Base-by-base conservation (phyloP, 2,329 filamentous ascomycete species). In the Aspergillus neotritici region DNA sequence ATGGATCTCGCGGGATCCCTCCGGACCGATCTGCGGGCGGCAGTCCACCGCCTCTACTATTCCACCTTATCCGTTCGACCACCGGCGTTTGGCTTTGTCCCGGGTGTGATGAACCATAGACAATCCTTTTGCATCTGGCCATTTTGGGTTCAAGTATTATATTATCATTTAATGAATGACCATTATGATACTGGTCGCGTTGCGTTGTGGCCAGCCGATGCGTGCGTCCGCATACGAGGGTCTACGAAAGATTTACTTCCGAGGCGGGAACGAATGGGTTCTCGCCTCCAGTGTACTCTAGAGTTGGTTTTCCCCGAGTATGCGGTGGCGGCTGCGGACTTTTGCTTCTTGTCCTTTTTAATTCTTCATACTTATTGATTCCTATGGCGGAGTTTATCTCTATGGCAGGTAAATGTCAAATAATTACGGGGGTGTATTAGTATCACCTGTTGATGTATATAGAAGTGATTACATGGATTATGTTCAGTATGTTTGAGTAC, bases 91-190 rank as follows among this genome's bases (percentile, higher is more conserved):
- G 21, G 21, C 21, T 25, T 25, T 25, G 21, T 25, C 21, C 21
- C 21, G 21, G 21, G 21, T 25, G 21, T 25, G 21, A 25, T 25
- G 21, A 25, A 25, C 21, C 21, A 25, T 25, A 25, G 21, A 25
- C 21, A 25, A 25, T 25, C 7, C 7, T 25, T 25, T 25, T 25
- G 21, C 21, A 25, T 25, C 21, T 25, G 21, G 21, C 21, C 21
- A 25, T 25, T 25, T 25, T 25, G 47, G 40, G 45, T 37, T 37
- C 43, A 47, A 48, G 36, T 52, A 49, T 49, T 38, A 41, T 55
- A 52, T 44, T 40, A 39, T 36, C 55, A 44, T 57, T 57, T 57
- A 57, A 57, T 57, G 45, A 54, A 57, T 54, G 55, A 57, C 48
- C 52, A 46, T 57, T 49, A 57, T 46, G 55, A 57, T 50, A 46